A percentile compares a stretch with the other conserved stretches of the same genome.
These are phyloP conservation scores for Trematosphaeria pertusa DNA, from an alignment of 2,329 filamentous ascomycete species.

Conservation along the genomic window DNA sequence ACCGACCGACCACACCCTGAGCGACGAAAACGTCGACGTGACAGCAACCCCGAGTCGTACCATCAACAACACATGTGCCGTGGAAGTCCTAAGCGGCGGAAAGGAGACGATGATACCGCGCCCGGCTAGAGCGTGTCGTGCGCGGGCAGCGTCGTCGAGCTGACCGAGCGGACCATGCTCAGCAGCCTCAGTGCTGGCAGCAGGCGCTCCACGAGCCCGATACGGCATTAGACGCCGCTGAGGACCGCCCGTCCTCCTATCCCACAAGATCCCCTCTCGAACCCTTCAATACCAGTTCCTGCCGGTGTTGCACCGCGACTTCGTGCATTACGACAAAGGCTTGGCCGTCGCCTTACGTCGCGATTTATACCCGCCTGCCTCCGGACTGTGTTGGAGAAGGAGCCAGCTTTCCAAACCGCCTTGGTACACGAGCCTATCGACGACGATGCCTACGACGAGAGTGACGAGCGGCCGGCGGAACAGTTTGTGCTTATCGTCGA, in stretches of 20 bases:
- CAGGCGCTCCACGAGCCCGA: constrained; percentile 11
- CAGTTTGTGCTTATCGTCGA: constrained; percentile 14
- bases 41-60: constrained; percentile 7
- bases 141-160: constrained; percentile 12
- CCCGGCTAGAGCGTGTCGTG: constrained; percentile 10
- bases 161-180: constrained; percentile 10
- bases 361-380: constrained; percentile 10
- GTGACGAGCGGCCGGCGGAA: no score
- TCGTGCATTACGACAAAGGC: constrained; percentile 6
- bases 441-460: no score
- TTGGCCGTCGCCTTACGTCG: constrained; percentile 7
- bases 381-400: no score
- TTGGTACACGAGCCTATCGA: no score
- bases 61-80: constrained; percentile 9
- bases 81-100: constrained; percentile 14
- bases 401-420: no score
- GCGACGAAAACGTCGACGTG: constrained; percentile 12
- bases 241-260: constrained; percentile 11
- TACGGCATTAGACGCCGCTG: constrained; percentile 11
- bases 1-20: constrained; percentile 1
- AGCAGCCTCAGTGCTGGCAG: constrained; percentile 10
- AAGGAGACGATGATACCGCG: constrained; percentile 12
- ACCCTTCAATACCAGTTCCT: constrained; percentile 8
- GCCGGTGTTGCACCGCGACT: constrained; percentile 4
- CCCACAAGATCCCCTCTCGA: constrained; percentile 5